These are phyloP conservation scores for Nemania sp. DNA, from an alignment of 2,329 filamentous ascomycete genomes.

Conservation along the genomic window DNA sequence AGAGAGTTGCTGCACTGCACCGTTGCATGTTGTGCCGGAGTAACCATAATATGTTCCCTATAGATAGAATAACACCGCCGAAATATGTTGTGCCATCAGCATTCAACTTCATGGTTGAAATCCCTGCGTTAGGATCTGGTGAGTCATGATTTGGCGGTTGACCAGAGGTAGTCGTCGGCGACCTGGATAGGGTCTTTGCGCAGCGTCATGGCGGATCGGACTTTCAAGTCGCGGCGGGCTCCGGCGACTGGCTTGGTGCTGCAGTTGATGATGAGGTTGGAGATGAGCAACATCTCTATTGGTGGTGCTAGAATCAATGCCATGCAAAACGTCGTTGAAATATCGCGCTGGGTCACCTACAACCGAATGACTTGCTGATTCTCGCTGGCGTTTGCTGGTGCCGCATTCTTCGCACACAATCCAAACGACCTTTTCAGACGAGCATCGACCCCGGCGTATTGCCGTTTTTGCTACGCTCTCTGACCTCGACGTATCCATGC, in stretches of 20 bases:
- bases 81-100: background rate
- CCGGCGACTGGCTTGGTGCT: conserved; percentile 15
- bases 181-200: conserved; percentile 31
- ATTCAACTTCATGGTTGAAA: conserved; percentile 31
- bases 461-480: conserved; percentile 31
- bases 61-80: background rate
- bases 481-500: conserved; percentile 30
- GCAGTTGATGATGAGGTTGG: conserved; percentile 15
- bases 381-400: conserved; percentile 35
- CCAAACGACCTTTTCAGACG: conserved; percentile 38
- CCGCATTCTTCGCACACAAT: conserved; percentile 41
- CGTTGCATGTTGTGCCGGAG: background rate
- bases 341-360: conserved; percentile 39
- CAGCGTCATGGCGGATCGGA: conserved; percentile 23
- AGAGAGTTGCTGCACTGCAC: background rate
- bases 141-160: conserved; percentile 39
- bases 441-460: conserved; percentile 30
- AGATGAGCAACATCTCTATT: conserved; percentile 22
- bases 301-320: conserved; percentile 10
- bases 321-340: conserved; percentile 36
- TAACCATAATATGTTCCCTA: background rate
- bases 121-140: conserved; percentile 39
- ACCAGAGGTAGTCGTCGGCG: conserved; percentile 35
- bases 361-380: conserved; percentile 25
- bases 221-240: conserved; percentile 20